phyloP scores from a whole-genome alignment of 345 rosid species.

The Pugionium cornutum region DNA sequence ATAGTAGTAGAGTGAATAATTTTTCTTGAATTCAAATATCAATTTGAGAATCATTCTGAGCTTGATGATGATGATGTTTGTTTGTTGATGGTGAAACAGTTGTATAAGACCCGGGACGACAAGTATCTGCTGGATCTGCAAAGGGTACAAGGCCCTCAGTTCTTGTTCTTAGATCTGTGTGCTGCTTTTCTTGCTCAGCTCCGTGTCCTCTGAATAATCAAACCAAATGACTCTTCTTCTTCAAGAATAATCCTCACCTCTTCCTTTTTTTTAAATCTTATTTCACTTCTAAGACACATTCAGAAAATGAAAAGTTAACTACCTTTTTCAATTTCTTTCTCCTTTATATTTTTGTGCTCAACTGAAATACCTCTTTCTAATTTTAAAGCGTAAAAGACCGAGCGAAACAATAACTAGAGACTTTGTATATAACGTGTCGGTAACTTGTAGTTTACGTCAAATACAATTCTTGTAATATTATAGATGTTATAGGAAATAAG shows the following conservation, averaged over 20 bases:
- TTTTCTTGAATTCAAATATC: background rate
- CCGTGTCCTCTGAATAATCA: constrained; percentile 53
- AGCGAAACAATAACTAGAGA: too few relatives aligned
- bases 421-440: too few relatives aligned
- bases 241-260: constrained; percentile 30
- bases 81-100: constrained; percentile 45
- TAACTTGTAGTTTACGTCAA: too few relatives aligned
- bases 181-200: constrained; percentile 82
- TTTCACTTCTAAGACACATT: constrained; percentile 12
- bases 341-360: constrained; percentile 7
- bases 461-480: too few relatives aligned
- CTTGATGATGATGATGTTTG: background rate
- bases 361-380: constrained; percentile 1
- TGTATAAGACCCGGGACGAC: constrained; percentile 78
- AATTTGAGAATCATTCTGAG: too few relatives aligned
- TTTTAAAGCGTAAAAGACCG: constrained; percentile 17
- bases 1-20: background rate
- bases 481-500: too few relatives aligned
- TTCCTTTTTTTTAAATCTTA: background rate
- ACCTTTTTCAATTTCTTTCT: background rate
- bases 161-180: constrained; percentile 82
- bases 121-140: constrained; percentile 81
- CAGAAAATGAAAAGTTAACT: constrained; percentile 9
- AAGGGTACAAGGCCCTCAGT: constrained; percentile 72
- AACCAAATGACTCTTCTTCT: background rate